Conservation (phyloP, 768 basidiomycete genomes). For the Amyloporia xantha region DNA sequence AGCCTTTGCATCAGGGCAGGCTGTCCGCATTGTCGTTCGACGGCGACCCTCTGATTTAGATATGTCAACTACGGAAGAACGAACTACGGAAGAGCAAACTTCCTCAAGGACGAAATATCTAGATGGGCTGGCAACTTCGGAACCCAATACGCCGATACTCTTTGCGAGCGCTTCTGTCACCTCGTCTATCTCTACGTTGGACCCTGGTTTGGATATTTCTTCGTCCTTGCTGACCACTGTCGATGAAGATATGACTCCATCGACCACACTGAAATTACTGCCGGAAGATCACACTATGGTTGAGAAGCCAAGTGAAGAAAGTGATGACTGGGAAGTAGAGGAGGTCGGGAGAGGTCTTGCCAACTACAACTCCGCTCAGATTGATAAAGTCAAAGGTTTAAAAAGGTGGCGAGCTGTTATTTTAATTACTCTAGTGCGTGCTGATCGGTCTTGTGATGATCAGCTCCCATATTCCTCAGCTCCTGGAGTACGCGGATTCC, state of each 20-base stretch:
- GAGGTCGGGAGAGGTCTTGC: conserved; percentile 94
- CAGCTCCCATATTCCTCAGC: conserved; percentile 73
- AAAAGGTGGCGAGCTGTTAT: conserved; percentile 65
- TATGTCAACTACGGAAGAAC: conserved; percentile 7
- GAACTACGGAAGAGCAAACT: conserved; percentile 14
- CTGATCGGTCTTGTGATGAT: background rate
- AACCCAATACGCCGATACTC: conserved; percentile 50
- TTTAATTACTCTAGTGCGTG: background rate
- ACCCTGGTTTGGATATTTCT: conserved; percentile 4
- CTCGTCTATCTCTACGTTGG: conserved; percentile 39
- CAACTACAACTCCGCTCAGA: conserved; percentile 94
- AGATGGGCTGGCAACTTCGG: conserved; percentile 36
- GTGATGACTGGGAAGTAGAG: conserved; percentile 60
- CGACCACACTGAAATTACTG: conserved; percentile 13
- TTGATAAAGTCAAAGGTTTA: conserved; percentile 78
- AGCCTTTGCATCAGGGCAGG: conserved; percentile 90
- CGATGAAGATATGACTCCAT: conserved; percentile 20
- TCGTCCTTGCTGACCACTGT: background rate
- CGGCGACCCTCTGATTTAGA: conserved; percentile 23
- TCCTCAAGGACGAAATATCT: conserved; percentile 28
- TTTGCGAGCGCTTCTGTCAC: conserved; percentile 35
- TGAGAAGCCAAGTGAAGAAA: conserved; percentile 30
- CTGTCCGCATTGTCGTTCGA: conserved; percentile 74
- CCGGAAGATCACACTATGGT: conserved; percentile 20
- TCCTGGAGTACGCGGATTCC: conserved; percentile 91